Base-by-base conservation (phyloP, 2,329 filamentous ascomycete species). In the Monosporascus sp. region DNA sequence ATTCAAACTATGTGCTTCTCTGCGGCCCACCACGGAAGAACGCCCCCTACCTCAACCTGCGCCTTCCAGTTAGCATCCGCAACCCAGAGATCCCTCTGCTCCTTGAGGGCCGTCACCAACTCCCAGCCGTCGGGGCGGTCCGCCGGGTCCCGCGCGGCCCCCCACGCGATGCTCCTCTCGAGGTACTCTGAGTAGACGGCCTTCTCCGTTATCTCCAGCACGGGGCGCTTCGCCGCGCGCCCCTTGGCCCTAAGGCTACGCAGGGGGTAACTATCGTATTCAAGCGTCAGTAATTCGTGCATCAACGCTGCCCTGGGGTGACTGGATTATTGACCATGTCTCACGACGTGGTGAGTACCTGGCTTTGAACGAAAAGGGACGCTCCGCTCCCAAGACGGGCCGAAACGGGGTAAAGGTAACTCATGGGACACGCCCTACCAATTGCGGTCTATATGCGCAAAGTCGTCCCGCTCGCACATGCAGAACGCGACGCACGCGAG, bases 151-250 rank as follows among this genome's bases (percentile, higher is more conserved):
- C 38, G n/a, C n/a, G 31, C 38, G 22, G 40, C 59, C 7, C 54
- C 59, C 54, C 53, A 60, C 36, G 27, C 20, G 50, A 61, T 57
- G 20, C 49, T 31, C 14, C 51, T 36, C 24, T 52, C 52, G 22
- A 61, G 51, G 51, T 59, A 58, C 9, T 59, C 51, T 22, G 59
- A 61, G 50, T 60, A 61, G 14, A 50, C 5, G 27, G 31, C 41
- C 6, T 38, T 22, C 40, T 54, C 52, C 16, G 34, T 47, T 45
- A 62, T 54, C 16, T 50, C 49, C 19, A 62, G 52, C 3, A 19
- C 17, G 14, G 49, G 20, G 6, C 24, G 20, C 36, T 56, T 57
- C 5, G 58, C 58, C 5, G n/a, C n/a, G 19, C 58, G 56, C 1
- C 58, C 58, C 22, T 55, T 24, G 3, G 55, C 56, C 37, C 11